A percentile compares a stretch with the other conserved stretches of the same genome.
Evolutionary conservation across 2,329 filamentous ascomycete species (phyloP).

Genomic region (Thielaviopsis musarum): DNA sequence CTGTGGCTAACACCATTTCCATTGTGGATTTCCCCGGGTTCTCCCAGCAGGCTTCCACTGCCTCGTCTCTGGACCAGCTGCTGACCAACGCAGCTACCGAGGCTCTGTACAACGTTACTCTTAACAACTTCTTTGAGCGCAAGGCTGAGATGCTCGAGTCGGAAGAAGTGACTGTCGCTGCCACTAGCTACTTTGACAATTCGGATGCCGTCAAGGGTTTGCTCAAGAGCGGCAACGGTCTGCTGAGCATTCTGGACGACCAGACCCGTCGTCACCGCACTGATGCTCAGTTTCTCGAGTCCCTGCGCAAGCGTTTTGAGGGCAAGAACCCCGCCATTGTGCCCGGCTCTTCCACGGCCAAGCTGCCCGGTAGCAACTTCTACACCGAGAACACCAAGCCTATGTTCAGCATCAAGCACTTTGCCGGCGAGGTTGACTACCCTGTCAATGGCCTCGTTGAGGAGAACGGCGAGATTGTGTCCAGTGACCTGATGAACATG

Average conservation of each 20-base stretch:
- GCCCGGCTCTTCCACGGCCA: slow-evolving; percentile 56
- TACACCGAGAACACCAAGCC: slow-evolving; percentile 64
- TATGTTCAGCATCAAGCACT: slow-evolving; percentile 83
- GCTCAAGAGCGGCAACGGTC: slow-evolving; percentile 79
- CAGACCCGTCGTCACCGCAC: slow-evolving; percentile 80
- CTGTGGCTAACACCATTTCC: slow-evolving; percentile 83
- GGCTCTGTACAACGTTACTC: slow-evolving; percentile 77
- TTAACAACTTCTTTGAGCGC: slow-evolving; percentile 91
- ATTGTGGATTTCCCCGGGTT: slow-evolving; percentile 96
- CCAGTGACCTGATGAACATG: slow-evolving; percentile 87
- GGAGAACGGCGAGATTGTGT: slow-evolving; percentile 92
- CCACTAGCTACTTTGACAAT: slow-evolving; percentile 96
- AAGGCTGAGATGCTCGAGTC: slow-evolving; percentile 87
- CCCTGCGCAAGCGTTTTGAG: slow-evolving; percentile 80
- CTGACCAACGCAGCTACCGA: slow-evolving; percentile 90
- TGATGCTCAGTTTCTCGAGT: slow-evolving; percentile 81
- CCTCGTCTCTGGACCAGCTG: slow-evolving; percentile 77
- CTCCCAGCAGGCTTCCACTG: slow-evolving; percentile 64
- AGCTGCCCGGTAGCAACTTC: slow-evolving; percentile 79
- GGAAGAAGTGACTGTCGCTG: slow-evolving; percentile 77
- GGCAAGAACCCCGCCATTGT: slow-evolving; percentile 84
- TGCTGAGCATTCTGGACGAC: slow-evolving; percentile 88
- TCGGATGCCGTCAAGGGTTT: slow-evolving; percentile 84
- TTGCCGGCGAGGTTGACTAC: slow-evolving; percentile 93
- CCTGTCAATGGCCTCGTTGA: slow-evolving; percentile 73